A percentile compares a stretch with the other conserved stretches of the same genome.
These are phyloP conservation scores for Dioscorea dumetorum DNA, from an alignment of 106 monocot genomes.

Conservation along the genomic window DNA sequence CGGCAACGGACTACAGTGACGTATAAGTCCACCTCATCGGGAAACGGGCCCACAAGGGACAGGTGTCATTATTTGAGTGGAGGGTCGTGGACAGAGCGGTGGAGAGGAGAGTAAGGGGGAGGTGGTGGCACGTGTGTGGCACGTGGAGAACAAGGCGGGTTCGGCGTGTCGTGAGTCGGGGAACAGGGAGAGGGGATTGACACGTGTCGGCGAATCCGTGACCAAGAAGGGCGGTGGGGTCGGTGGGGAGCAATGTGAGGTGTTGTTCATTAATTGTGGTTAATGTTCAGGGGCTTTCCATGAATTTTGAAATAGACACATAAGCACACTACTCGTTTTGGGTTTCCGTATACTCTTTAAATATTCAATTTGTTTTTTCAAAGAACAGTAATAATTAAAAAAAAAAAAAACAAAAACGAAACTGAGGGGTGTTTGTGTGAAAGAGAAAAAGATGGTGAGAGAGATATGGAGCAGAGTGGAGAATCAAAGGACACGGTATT, in stretches of 20 bases:
- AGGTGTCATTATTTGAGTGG: not conserved
- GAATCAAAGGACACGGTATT: no score
- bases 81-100: not conserved
- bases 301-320: not conserved
- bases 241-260: no score
- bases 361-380: no score
- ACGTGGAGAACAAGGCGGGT: slow-evolving; percentile 7
- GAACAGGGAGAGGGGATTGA: not conserved
- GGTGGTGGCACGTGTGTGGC: not conserved
- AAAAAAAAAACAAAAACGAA: no score
- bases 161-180: slow-evolving; percentile 11
- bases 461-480: no score
- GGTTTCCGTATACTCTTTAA: not conserved
- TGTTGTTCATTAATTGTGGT: not conserved
- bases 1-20: not conserved
- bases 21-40: not conserved
- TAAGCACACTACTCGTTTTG: not conserved
- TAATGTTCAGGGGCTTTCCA: not conserved
- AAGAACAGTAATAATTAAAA: no score
- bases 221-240: no score
- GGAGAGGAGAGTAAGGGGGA: not conserved
- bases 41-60: not conserved
- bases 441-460: no score
- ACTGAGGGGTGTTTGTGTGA: no score
- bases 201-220: not conserved